Base-by-base conservation (phyloP, 2,329 filamentous ascomycete species). In the Neonectria faginata region DNA sequence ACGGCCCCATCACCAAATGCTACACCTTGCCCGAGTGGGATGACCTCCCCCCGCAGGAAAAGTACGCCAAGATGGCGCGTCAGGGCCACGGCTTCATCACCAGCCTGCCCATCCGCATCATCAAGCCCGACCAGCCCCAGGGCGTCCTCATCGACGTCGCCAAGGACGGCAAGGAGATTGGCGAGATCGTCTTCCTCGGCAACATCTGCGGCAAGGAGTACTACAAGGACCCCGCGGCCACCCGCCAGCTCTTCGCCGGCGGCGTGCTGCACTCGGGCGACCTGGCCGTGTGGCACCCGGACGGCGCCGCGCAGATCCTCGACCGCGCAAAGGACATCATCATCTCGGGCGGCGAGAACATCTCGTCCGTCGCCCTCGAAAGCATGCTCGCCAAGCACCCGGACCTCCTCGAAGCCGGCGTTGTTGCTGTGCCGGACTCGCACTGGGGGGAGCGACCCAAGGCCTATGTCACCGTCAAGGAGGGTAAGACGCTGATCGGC, bases 291-390 rank as follows among this genome's bases (percentile, higher is more conserved):
- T 94, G 92, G 92, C 93, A 97, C 80, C 86, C 91, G 0, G 96
- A 98, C 76, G 94, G 95, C 2, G 91, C 92, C 62, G 90, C 94
- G 48, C 93, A 98, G 82, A 97, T 99, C 68, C 83, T 97, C 63
- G 96, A 99, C 79, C 87, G 96, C 20, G 92, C 93, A 14, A 99
- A 99, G 83, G 96, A 99, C 76, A 97, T 99, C 57, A 99, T 99
- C 74, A 99, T 99, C 67, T 97, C 92, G 57, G 94, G 95, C 51
- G 96, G 96, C 62, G 96, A 99, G 79, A 99, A 99, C 78, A 98
- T 99, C 67, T 97, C 93, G 3, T 97, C 92, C 0, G 91, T 99
- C 1, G 94, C 96, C 0, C 86, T 99, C 3, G 96, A 99, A 80
- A 89, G 90, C 64, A 93, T 97, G 89, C 86, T 99, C 1, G 91